Base-by-base conservation (phyloP, 805 yeast species). In the Lachancea fermentati region DNA sequence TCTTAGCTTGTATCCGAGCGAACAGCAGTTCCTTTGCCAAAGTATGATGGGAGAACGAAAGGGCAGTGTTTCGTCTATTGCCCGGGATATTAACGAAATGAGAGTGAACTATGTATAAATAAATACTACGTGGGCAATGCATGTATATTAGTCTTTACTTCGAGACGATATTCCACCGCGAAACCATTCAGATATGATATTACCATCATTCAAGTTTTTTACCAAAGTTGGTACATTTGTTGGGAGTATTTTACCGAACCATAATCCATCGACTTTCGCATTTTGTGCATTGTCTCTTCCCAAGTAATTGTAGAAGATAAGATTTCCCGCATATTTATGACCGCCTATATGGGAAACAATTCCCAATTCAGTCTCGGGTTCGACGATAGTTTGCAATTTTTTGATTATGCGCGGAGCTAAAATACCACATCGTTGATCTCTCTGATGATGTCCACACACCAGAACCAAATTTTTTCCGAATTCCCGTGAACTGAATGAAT, bases 321-420 rank as follows among this genome's bases (percentile, higher is more conserved):
- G 76, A 52, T 86, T 86, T 0, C 95, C 95, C 1, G 96, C 95
- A 60, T 76, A 86, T 2, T 60, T 85, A 57, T 86, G 96, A 0
- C 96, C 96, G 1, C 95, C 94, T 30, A 86, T 68, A 57, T 86
- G 96, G 9, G 89, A 79, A 0, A 82, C 67, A 5, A 74, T 52
- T 0, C 86, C 88, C 25, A 80, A 66, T 26, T 61, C 58, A 9
- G 46, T 26, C 1, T 34, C 32, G 3, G 39, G 37, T 13, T 40
- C 42, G 4, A 40, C 30, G 7, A 29, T 30, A 6, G 39, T 12
- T 19, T 29, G 34, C 8, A 46, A 38, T 26, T 52, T 49, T 9
- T 45, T 30, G 9, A 51, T 39, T 2, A 54, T 24, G 12, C 39
- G 38, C n/a, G 54, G 52, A 1, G 54, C 53, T 22, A 58, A 34